phyloP scores from a whole-genome alignment of 768 basidiomycete species.

The Mycena vulgaris region DNA sequence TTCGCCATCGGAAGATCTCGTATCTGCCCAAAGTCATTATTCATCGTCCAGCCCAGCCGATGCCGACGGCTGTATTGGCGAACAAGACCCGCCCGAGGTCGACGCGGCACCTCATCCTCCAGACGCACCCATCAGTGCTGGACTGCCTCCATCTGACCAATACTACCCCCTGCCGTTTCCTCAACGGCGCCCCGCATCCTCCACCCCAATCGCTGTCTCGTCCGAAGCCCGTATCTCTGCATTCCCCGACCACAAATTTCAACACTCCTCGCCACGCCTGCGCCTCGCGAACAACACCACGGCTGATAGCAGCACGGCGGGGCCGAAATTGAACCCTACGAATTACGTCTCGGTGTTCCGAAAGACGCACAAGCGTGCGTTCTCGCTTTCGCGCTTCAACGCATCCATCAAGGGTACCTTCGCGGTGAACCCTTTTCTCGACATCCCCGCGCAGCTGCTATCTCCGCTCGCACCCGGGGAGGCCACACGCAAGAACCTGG shows the following conservation, averaged over 20 bases:
- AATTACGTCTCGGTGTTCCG: slow-evolving; percentile 53
- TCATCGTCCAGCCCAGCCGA: not conserved
- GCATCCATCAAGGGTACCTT: slow-evolving; percentile 54
- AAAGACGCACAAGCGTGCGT: slow-evolving; percentile 42
- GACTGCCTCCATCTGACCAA: not conserved
- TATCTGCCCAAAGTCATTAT: slow-evolving; percentile 31
- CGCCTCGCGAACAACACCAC: slow-evolving; percentile 7
- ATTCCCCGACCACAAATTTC: slow-evolving; percentile 33
- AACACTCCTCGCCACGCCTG: slow-evolving; percentile 11
- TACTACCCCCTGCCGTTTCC: slow-evolving; percentile 17
- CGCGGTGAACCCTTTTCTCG: slow-evolving; percentile 59
- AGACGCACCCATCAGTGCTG: not conserved
- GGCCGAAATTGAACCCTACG: slow-evolving; percentile 40
- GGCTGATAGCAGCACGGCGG: not conserved
- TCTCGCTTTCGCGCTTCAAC: slow-evolving; percentile 38
- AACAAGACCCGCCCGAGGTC: not conserved
- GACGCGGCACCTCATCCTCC: not conserved
- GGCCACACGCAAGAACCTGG: slow-evolving; percentile 55
- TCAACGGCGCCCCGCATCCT: slow-evolving; percentile 18
- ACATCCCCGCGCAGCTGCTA: slow-evolving; percentile 55
- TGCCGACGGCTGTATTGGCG: not conserved
- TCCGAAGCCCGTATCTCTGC: slow-evolving; percentile 26
- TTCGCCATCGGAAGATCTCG: slow-evolving; percentile 30
- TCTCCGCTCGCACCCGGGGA: slow-evolving; percentile 47
- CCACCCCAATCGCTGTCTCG: slow-evolving; percentile 9